These are phyloP conservation scores for Hypoxylon lenormandii DNA, from an alignment of 495 filamentous ascomycete genomes.

Conservation along the genomic window DNA sequence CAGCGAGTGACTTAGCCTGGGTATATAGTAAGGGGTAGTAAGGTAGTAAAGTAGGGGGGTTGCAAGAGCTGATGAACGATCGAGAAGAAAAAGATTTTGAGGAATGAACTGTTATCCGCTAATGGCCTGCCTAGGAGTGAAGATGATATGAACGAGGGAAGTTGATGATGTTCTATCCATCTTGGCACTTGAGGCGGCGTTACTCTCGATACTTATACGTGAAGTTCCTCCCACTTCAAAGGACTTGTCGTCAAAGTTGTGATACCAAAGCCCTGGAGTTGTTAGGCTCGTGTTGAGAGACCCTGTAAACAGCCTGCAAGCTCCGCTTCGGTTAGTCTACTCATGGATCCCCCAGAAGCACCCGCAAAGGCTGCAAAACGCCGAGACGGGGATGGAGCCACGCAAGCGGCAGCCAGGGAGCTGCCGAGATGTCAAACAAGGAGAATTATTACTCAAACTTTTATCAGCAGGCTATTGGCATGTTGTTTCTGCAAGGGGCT, in stretches of 20 bases:
- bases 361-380: slow-evolving; percentile 14
- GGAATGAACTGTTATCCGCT: background rate
- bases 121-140: slow-evolving; percentile 18
- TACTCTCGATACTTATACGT: slow-evolving; percentile 28
- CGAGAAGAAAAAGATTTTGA: background rate
- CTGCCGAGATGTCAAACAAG: slow-evolving; percentile 23
- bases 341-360: slow-evolving; percentile 21
- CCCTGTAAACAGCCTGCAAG: slow-evolving; percentile 28
- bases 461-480: background rate
- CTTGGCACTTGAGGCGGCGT: background rate
- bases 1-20: background rate
- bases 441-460: background rate
- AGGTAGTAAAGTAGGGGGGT: background rate
- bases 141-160: slow-evolving; percentile 10
- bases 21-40: background rate
- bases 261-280: slow-evolving; percentile 22
- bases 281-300: slow-evolving; percentile 14
- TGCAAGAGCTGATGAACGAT: background rate
- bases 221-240: background rate
- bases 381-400: slow-evolving; percentile 31
- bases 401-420: slow-evolving; percentile 18
- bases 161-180: slow-evolving; percentile 13
- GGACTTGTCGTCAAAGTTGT: slow-evolving; percentile 5
- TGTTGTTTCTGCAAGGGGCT: too few relatives aligned
- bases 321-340: slow-evolving; percentile 28